Percentiles rank a stretch among this genome's conserved stretches.
phyloP scores from a whole-genome alignment of 2,329 filamentous ascomycete species.

The Cercospora sp. region DNA sequence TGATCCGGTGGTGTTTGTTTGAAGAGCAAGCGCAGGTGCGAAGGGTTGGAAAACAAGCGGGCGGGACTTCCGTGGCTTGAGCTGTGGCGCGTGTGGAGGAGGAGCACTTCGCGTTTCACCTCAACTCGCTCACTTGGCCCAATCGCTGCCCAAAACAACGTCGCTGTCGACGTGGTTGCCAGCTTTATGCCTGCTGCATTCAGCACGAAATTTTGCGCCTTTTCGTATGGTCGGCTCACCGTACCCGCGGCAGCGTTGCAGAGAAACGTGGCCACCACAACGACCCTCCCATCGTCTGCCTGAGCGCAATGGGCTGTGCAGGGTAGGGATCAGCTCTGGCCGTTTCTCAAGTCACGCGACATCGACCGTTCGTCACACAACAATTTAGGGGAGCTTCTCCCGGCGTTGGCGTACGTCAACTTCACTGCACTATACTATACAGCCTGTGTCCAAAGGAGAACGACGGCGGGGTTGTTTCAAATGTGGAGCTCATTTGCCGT shows the following conservation, averaged over 20 bases:
- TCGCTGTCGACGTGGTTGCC: neutral
- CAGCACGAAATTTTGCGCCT: neutral
- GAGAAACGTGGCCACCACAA: slow-evolving; percentile 3
- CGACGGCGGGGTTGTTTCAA: neutral
- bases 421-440: neutral
- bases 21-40: slow-evolving; percentile 6
- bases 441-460: neutral
- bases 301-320: neutral
- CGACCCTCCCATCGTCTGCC: neutral
- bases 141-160: neutral
- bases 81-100: slow-evolving; percentile 4
- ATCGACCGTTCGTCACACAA: neutral
- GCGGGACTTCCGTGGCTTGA: neutral
- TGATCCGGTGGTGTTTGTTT: slow-evolving; percentile 2
- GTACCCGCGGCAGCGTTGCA: neutral
- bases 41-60: slow-evolving; percentile 1
- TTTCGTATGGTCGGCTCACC: neutral
- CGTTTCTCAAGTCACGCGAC: slow-evolving; percentile 4
- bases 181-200: neutral
- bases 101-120: neutral
- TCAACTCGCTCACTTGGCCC: neutral
- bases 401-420: neutral
- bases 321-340: neutral
- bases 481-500: neutral
- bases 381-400: neutral